Conservation (phyloP, 1,139 yeast genomes). For the Pichia terricola region DNA sequence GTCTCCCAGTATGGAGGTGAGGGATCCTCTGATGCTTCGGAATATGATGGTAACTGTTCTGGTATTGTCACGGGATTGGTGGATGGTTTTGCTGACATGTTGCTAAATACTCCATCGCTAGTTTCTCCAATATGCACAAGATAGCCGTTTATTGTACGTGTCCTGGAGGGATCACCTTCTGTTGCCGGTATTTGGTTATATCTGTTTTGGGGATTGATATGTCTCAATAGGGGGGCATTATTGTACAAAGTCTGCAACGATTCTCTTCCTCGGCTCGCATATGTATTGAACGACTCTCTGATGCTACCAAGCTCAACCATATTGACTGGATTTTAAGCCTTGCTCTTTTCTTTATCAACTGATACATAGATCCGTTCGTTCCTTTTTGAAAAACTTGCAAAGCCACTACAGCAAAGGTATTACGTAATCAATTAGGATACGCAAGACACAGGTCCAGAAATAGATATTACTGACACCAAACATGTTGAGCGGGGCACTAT, state of each 20-base stretch:
- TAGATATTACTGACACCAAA: too few relatives aligned
- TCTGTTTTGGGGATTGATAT: slow-evolving; percentile 16
- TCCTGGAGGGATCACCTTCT: slow-evolving; percentile 8
- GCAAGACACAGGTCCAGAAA: too few relatives aligned
- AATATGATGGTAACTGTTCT: slow-evolving; percentile 78
- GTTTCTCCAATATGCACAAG: slow-evolving; percentile 31
- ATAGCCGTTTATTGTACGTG: slow-evolving; percentile 9
- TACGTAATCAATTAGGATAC: too few relatives aligned
- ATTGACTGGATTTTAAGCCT: background rate
- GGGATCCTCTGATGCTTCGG: slow-evolving; percentile 90
- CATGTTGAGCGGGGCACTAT: too few relatives aligned
- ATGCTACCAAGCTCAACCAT: background rate
- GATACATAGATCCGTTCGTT: background rate
- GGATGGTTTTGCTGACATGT: slow-evolving; percentile 66
- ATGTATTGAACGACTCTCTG: background rate
- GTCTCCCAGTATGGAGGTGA: slow-evolving; percentile 98
- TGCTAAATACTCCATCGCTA: slow-evolving; percentile 87
- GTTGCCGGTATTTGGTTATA: slow-evolving; percentile 13
- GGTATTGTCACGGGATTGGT: slow-evolving; percentile 33
- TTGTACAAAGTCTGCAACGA: slow-evolving; percentile 5
- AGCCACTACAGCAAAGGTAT: too few relatives aligned
- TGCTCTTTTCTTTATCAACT: background rate
- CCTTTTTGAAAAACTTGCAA: too few relatives aligned
- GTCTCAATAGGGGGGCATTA: slow-evolving; percentile 23
- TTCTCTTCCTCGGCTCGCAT: background rate